Conservation (phyloP, 2,329 filamentous ascomycete species). For the Chlorencoelia australis region DNA sequence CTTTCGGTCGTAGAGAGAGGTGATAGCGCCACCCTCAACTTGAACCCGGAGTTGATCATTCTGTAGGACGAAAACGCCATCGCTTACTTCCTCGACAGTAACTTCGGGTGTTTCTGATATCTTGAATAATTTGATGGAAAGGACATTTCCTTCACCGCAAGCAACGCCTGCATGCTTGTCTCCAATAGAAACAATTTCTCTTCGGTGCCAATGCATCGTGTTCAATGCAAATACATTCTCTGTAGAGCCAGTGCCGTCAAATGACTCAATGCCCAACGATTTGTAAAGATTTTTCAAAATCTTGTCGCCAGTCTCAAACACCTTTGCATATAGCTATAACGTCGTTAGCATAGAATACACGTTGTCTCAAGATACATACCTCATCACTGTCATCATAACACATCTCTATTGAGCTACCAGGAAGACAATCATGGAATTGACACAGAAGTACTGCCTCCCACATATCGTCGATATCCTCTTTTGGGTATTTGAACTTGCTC, state of each 20-base stretch:
- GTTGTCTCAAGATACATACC: conserved; percentile 31
- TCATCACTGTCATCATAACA: conserved; percentile 93
- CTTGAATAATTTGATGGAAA: conserved; percentile 43
- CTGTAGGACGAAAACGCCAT: conserved; percentile 64
- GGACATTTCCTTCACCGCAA: conserved; percentile 43
- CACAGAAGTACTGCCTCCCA: conserved; percentile 90
- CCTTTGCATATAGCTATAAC: conserved; percentile 61
- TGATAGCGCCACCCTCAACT: conserved; percentile 68
- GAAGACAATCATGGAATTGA: conserved; percentile 95
- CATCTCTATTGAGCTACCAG: conserved; percentile 94
- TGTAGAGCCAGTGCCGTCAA: conserved; percentile 32
- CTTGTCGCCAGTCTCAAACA: conserved; percentile 67
- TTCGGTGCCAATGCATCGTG: conserved; percentile 77
- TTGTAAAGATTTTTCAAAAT: conserved; percentile 60
- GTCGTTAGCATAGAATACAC: conserved; percentile 21
- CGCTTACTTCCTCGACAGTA: conserved; percentile 38
- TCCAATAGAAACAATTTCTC: conserved; percentile 60
- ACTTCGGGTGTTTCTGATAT: conserved; percentile 38
- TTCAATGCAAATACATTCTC: conserved; percentile 59
- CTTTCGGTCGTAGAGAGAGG: conserved; percentile 68
- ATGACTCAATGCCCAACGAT: conserved; percentile 51
- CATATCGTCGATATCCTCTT: conserved; percentile 87
- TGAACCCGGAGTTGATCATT: conserved; percentile 69
- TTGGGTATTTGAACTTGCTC: conserved; percentile 80
- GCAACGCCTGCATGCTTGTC: conserved; percentile 42